These are phyloP conservation scores for Prunus fruticosa DNA, from an alignment of 306 rosid genomes.

Conservation along the genomic window DNA sequence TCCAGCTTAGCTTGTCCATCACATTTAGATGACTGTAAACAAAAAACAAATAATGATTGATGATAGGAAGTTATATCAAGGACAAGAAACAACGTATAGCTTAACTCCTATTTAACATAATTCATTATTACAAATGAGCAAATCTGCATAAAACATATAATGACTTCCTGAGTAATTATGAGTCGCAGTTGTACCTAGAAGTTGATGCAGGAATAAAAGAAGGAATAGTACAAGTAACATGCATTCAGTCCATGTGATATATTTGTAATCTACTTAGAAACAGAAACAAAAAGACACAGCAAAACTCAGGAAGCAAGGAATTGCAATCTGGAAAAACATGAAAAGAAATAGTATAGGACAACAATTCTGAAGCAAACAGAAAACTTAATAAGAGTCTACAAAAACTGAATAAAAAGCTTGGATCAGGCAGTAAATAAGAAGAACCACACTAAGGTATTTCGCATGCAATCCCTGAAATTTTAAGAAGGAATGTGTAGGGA, in stretches of 20 bases:
- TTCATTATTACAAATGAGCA: not conserved
- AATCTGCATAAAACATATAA: not conserved
- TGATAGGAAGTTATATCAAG: not conserved
- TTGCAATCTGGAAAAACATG: not conserved
- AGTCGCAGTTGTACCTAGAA: not conserved
- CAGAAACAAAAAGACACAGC: not conserved
- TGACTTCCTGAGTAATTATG: not conserved
- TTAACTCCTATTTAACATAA: not conserved
- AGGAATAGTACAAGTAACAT: not conserved
- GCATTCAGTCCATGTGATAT: not conserved
- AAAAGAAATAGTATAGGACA: not conserved
- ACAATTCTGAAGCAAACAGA: not conserved
- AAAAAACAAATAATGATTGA: conserved; percentile 9
- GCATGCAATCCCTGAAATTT: not conserved
- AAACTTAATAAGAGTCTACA: not conserved
- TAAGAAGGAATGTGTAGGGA: not conserved
- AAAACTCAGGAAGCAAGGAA: not conserved
- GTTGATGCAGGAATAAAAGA: not conserved
- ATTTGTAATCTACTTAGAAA: not conserved
- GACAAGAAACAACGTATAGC: not conserved
- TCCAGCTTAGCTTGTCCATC: conserved; percentile 27
- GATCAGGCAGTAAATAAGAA: not conserved
- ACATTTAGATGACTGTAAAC: conserved; percentile 34
- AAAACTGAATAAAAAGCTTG: conserved; percentile 2
- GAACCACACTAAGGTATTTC: not conserved